These are phyloP conservation scores for Aurantiochytrium sp. DNA, from an alignment of 108 stramenopile genomes.

Conservation along the genomic window DNA sequence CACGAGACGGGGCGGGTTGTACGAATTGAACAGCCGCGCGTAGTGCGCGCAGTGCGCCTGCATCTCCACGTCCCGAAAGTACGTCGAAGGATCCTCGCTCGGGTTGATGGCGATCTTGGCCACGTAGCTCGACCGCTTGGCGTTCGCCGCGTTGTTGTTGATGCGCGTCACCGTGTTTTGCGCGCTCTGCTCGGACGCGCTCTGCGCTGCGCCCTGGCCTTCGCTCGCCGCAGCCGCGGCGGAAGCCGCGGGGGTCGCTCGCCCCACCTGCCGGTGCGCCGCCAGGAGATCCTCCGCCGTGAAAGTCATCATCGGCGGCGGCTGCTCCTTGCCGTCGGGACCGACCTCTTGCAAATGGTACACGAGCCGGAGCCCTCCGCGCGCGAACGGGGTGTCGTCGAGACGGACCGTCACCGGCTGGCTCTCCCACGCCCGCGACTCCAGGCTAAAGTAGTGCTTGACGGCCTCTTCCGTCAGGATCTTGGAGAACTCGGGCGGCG, in stretches of 20 bases:
- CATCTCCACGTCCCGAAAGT: slow-evolving; percentile 16
- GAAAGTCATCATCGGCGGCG: background rate
- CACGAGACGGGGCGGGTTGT: slow-evolving; percentile 1
- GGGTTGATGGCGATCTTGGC: slow-evolving; percentile 15
- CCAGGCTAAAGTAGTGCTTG: slow-evolving; percentile 1
- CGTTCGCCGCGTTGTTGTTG: background rate
- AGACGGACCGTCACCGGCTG: background rate
- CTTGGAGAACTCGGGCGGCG: background rate
- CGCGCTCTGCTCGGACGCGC: background rate
- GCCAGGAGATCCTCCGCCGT: background rate
- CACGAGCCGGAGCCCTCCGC: slow-evolving; percentile 8
- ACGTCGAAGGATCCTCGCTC: slow-evolving; percentile 27
- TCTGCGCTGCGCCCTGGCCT: background rate
- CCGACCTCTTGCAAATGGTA: slow-evolving; percentile 21
- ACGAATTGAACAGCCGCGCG: slow-evolving; percentile 1
- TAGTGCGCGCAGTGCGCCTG: slow-evolving; percentile 29
- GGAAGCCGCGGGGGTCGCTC: background rate
- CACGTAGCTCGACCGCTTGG: slow-evolving; percentile 11
- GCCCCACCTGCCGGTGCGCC: background rate
- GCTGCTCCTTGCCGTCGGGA: background rate
- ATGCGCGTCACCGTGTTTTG: background rate
- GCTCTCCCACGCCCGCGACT: background rate
- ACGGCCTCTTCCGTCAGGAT: slow-evolving; percentile 3
- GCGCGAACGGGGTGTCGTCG: slow-evolving; percentile 1
- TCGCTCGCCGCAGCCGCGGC: background rate